Percentiles rank a stretch among this genome's conserved stretches.
Conservation (phyloP, 352 stramenopile species). For the Phytophthora europaea region DNA sequence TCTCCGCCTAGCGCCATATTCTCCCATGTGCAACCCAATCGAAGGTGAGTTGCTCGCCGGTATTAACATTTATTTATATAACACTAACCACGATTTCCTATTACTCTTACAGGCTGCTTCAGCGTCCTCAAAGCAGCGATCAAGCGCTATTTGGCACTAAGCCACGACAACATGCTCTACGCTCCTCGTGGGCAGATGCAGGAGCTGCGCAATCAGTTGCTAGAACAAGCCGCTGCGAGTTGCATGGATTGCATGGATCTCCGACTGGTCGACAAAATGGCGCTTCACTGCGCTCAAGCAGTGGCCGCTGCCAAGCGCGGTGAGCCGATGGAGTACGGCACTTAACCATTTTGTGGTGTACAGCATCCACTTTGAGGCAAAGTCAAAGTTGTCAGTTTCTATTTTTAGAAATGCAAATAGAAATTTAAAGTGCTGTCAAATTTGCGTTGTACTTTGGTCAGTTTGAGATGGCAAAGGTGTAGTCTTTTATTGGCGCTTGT, state of each 20-base stretch:
- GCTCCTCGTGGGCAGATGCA: background rate
- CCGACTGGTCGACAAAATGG: background rate
- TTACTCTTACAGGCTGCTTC: background rate
- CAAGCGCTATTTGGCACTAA: background rate
- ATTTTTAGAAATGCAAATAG: no score
- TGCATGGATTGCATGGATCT: slow-evolving; percentile 1
- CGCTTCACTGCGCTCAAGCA: background rate
- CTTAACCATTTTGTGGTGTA: background rate
- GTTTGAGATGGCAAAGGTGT: no score
- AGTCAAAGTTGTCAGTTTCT: background rate
- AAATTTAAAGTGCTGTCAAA: no score
- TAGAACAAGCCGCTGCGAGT: background rate
- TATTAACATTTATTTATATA: background rate
- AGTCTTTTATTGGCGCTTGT: no score
- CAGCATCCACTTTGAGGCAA: background rate
- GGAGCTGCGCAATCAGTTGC: background rate
- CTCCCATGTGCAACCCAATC: slow-evolving; percentile 30
- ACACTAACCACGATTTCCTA: background rate
- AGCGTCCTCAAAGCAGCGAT: slow-evolving; percentile 1
- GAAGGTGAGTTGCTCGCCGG: background rate
- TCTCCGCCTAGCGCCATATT: slow-evolving; percentile 11
- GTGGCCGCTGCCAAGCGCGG: background rate
- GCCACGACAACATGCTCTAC: background rate
- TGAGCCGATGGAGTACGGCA: slow-evolving; percentile 6
- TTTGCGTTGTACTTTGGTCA: no score